Evolutionary conservation across 139 green algal genomes (phyloP).

Genomic region (Closterium sp.): DNA sequence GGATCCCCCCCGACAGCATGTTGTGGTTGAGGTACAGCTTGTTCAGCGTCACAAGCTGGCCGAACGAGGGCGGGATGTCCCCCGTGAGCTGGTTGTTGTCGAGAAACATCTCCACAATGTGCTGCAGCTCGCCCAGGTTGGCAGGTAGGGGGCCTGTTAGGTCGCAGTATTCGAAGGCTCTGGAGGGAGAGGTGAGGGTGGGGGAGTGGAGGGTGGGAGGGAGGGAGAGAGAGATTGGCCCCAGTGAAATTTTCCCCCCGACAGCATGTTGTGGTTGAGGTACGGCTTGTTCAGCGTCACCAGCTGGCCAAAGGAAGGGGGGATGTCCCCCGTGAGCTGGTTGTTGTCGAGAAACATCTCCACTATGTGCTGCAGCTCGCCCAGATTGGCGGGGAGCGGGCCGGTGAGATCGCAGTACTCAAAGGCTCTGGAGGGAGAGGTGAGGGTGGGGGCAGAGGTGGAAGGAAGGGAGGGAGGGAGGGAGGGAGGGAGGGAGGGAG

Average conservation of each 20-base stretch:
- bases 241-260: no score
- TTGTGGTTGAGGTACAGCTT: not conserved
- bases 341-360: not conserved
- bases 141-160: not conserved
- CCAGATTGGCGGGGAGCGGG: no score
- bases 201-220: no score
- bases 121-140: not conserved
- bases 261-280: not conserved
- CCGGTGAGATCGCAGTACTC: no score
- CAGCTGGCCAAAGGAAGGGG: not conserved
- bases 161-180: not conserved
- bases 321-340: not conserved
- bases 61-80: not conserved
- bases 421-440: no score
- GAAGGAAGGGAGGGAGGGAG: not conserved
- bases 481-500: not conserved
- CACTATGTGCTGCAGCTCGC: no score
- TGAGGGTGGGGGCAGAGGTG: no score
- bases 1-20: not conserved
- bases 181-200: no score
- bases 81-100: not conserved
- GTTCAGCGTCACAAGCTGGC: not conserved
- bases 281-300: not conserved
- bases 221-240: no score
- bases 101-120: not conserved